Evolutionary conservation across 2,329 filamentous ascomycete genomes (phyloP).

Genomic region (Pleomassaria siparia): DNA sequence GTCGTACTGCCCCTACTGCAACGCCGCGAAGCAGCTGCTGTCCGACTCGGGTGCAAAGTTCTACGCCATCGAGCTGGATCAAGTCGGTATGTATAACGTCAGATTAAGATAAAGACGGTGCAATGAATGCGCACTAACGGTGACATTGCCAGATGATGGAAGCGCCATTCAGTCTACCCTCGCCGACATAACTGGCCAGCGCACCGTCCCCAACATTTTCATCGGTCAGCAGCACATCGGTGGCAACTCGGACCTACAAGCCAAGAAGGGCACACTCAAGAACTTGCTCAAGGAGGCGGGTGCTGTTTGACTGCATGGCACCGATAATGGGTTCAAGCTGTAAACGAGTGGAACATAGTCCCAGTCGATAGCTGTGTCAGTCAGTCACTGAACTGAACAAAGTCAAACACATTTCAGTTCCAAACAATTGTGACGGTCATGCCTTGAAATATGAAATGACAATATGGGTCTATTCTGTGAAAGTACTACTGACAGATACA

Average conservation of each 20-base stretch:
- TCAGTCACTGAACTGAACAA: not conserved
- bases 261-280: conserved; percentile 64
- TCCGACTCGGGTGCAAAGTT: conserved; percentile 70
- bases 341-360: not conserved
- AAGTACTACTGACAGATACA: too few relatives aligned
- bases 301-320: conserved; percentile 54
- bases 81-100: conserved; percentile 64
- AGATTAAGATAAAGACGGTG: not conserved
- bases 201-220: conserved; percentile 94
- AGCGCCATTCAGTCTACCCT: conserved; percentile 81
- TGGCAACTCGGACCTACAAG: conserved; percentile 87
- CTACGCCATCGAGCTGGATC: conserved; percentile 78
- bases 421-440: too few relatives aligned
- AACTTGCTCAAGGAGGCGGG: conserved; percentile 64
- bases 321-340: not conserved
- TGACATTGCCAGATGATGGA: conserved; percentile 73
- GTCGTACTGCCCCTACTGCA: conserved; percentile 94
- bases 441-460: too few relatives aligned
- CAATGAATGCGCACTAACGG: conserved; percentile 17
- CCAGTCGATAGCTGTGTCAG: not conserved
- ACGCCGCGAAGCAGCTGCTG: conserved; percentile 73
- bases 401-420: too few relatives aligned
- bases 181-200: conserved; percentile 75
- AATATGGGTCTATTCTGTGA: too few relatives aligned
- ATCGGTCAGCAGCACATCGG: conserved; percentile 91